phyloP scores from a whole-genome alignment of 179 eudicot genomes.

The Patellifolia procumbens region DNA sequence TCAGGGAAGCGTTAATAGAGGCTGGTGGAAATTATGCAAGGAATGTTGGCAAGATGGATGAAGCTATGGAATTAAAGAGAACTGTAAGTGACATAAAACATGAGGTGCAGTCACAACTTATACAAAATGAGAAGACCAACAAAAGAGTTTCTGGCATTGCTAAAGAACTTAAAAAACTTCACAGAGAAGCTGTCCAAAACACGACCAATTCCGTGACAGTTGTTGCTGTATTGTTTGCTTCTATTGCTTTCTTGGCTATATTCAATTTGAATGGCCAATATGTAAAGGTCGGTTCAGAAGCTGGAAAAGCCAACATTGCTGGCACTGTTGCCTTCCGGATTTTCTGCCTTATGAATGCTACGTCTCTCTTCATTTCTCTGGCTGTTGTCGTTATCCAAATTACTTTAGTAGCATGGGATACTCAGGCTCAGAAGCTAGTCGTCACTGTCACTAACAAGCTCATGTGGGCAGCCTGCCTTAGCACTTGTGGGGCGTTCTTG shows the following conservation, averaged over 20 bases:
- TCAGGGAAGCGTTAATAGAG: constrained; percentile 55
- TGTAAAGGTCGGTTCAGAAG: constrained; percentile 34
- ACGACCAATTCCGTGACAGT: constrained; percentile 87
- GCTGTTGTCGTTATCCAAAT: constrained; percentile 92
- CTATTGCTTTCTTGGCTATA: constrained; percentile 85
- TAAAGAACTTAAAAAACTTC: constrained; percentile 77
- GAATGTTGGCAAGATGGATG: constrained; percentile 61
- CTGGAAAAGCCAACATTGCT: constrained; percentile 60
- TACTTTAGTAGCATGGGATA: constrained; percentile 87
- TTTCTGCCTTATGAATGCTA: constrained; percentile 68
- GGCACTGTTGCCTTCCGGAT: constrained; percentile 54
- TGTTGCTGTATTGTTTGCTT: constrained; percentile 80
- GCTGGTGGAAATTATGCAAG: constrained; percentile 77
- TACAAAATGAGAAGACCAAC: constrained; percentile 78
- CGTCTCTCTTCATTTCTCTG: constrained; percentile 72
- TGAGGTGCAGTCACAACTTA: constrained; percentile 77
- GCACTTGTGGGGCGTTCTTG: constrained; percentile 81
- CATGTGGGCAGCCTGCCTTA: constrained; percentile 91
- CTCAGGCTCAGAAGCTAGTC: constrained; percentile 66
- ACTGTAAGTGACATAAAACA: constrained; percentile 88
- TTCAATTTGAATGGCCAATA: constrained; percentile 80
- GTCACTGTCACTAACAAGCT: constrained; percentile 79
- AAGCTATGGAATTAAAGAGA: constrained; percentile 68
- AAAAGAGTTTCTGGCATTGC: constrained; percentile 78
- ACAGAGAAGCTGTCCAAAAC: constrained; percentile 84